These are phyloP conservation scores for Rhodotorula sp. DNA, from an alignment of 1,284 basidiomycete species.

Conservation along the genomic window DNA sequence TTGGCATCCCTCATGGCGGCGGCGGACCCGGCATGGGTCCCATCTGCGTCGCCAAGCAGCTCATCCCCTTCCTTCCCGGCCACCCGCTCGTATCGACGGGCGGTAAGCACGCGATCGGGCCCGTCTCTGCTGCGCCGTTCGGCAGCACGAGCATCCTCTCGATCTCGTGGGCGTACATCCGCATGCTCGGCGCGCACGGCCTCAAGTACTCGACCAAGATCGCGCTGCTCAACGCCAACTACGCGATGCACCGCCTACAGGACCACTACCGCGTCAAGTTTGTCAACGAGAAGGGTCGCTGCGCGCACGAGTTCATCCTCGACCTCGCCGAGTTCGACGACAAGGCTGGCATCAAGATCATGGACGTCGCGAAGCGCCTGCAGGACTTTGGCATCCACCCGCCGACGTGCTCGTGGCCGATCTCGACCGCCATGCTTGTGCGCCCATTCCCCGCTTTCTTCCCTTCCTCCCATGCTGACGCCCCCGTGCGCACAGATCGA, in stretches of 20 bases:
- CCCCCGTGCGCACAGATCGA: conserved; percentile 64
- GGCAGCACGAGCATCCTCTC: conserved; percentile 93
- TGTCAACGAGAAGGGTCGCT: conserved; percentile 84
- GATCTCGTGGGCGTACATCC: conserved; percentile 76
- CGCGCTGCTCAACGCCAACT: conserved; percentile 92
- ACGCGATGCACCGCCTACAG: conserved; percentile 85
- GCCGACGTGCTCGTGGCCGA: conserved; percentile 91
- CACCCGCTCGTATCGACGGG: conserved; percentile 76
- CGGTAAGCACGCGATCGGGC: conserved; percentile 73
- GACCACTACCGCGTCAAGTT: conserved; percentile 86
- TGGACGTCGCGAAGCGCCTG: conserved; percentile 92
- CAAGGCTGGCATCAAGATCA: conserved; percentile 81
- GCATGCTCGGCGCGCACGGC: conserved; percentile 90
- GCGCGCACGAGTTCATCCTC: conserved; percentile 93
- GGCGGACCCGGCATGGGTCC: conserved; percentile 95
- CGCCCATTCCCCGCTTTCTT: neutral
- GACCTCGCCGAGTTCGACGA: conserved; percentile 95
- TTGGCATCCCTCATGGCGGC: conserved; percentile 94
- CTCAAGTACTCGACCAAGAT: conserved; percentile 81
- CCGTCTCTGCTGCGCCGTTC: conserved; percentile 88
- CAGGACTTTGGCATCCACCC: conserved; percentile 80
- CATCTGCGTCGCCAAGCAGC: conserved; percentile 90
- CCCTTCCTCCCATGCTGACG: neutral
- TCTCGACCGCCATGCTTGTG: conserved; percentile 76
- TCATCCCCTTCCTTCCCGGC: conserved; percentile 91